Evolutionary conservation across 495 filamentous ascomycete genomes (phyloP), one percentile per base, ranked within the genome.

Genomic region (Trichoderma asperelloides): DNA sequence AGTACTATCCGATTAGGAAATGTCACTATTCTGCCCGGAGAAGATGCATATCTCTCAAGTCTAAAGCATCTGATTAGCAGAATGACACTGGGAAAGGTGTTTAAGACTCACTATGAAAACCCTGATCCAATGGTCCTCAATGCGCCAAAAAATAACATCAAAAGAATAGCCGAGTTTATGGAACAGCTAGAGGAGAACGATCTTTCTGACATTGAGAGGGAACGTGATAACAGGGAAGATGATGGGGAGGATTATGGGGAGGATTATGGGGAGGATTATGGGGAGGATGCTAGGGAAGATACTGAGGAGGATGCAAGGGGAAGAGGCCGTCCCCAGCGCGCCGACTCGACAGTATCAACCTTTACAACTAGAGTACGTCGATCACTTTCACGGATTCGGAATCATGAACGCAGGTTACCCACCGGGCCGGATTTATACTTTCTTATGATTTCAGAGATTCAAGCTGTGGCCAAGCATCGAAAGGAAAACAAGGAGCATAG

Each of bases 21-120:
- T 62, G 76, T 91, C 63, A 96, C 92, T 3, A 87, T 96, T 33
- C 75, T 96, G 1, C 92, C 92, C 0, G 86, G 87, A 27, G 90
- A 93, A 43, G 71, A 74, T 2, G 83, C 82, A 1, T 77, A 82
- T 49, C 80, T 70, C 67, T 73, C 72, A 49, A 78, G 80, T 7
- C 43, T 78, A 5, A 80, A 79, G 66, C 69, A 73, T 23, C 16
- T 80, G 1, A 30, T 79, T 15, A 69, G 72, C 13, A 72, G 63
- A 15, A 13, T 81, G 13, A 81, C 78, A 0, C 79, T 70, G 37
- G 79, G 80, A 2, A 65, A 67, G 3, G 16, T 79, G 18, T 81
- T 80, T 25, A 9, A 55, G 2, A n/a, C 37, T 3, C 25, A 45
- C 16, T 43, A 43, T 25, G 39, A 30, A 0, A 23, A 23, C 21